Base-by-base conservation (phyloP, 805 yeast species). In the Metahyphopichia silvanorum region DNA sequence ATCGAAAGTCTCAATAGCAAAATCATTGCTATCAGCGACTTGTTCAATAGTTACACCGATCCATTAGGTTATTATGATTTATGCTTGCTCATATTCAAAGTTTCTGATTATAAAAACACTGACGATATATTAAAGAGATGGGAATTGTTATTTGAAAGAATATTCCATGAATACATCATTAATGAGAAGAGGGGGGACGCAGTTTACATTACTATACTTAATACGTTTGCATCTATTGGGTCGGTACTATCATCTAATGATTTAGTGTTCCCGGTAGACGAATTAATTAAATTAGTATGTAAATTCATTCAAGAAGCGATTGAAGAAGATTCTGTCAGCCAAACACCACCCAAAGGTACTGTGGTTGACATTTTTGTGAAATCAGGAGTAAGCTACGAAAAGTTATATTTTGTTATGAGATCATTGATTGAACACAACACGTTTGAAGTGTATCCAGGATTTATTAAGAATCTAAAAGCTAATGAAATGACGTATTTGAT, bases 61-160 rank as follows among this genome's bases (percentile, higher is more conserved):
- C 95, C 95, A 16, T 64, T 89, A 39, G 91, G 91, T 5, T 91
- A 89, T 52, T 79, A 81, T 57, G 95, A 86, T 45, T 68, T 91
- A 31, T 83, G 95, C 40, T 67, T 89, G 38, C 59, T 77, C 25
- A 79, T 88, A 11, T 86, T 84, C 67, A 84, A 86, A 51, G 75
- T 83, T 10, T 80, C 97, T 3, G 96, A 91, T 51, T 82, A 82
- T 57, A 77, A 91, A 50, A 86, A 86, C 49, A 71, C 80, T 9
- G 95, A 86, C 44, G 96, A 86, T 53, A 83, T 91, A 33, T 62
- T 79, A 43, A 74, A 78, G 34, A 79, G 88, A 57, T 91, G 96
- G 95, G 79, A 76, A 40, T 74, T 79, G 35, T 67, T 83, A 31
- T 74, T 88, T 46, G 78, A 75, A 32, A 76, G 76, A 34, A 40